Conservation (phyloP, 805 yeast species). For the Kuraishia ogatae region DNA sequence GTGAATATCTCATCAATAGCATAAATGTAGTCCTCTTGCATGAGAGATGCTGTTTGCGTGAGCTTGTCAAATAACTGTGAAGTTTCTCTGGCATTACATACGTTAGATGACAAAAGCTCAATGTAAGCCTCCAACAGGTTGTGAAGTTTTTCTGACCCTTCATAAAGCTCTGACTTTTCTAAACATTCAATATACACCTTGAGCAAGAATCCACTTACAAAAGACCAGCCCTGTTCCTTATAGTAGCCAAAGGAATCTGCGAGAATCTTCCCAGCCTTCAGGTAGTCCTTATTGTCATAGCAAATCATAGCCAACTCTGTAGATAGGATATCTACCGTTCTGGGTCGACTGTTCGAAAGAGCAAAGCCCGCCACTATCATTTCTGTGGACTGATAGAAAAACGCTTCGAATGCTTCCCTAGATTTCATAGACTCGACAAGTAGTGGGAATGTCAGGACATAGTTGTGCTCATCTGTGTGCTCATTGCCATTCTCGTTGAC, state of each 20-base stretch:
- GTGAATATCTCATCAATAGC: slow-evolving; percentile 25
- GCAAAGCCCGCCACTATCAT: slow-evolving; percentile 45
- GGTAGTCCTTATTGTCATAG: slow-evolving; percentile 46
- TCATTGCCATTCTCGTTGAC: slow-evolving; percentile 6
- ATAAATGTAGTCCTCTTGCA: slow-evolving; percentile 6
- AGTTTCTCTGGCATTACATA: slow-evolving; percentile 9
- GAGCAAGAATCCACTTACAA: slow-evolving; percentile 57
- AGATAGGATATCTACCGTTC: slow-evolving; percentile 66
- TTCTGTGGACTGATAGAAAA: slow-evolving; percentile 47
- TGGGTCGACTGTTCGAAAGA: slow-evolving; percentile 38
- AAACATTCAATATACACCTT: slow-evolving; percentile 65
- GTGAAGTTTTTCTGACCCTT: neutral
- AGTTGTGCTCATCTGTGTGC: slow-evolving; percentile 3
- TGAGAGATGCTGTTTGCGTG: slow-evolving; percentile 6
- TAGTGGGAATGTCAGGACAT: slow-evolving; percentile 9
- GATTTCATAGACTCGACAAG: slow-evolving; percentile 19
- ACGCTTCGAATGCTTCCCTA: slow-evolving; percentile 25
- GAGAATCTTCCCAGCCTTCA: slow-evolving; percentile 53
- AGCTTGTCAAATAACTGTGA: slow-evolving; percentile 12
- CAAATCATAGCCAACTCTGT: slow-evolving; percentile 72
- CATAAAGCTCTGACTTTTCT: slow-evolving; percentile 20
- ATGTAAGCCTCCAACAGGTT: slow-evolving; percentile 29
- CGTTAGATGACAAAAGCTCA: slow-evolving; percentile 25
- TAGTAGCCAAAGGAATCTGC: slow-evolving; percentile 65
- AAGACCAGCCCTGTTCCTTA: slow-evolving; percentile 64